phyloP scores from a whole-genome alignment of 768 basidiomycete species.

The Hypsizygus marmoreus region DNA sequence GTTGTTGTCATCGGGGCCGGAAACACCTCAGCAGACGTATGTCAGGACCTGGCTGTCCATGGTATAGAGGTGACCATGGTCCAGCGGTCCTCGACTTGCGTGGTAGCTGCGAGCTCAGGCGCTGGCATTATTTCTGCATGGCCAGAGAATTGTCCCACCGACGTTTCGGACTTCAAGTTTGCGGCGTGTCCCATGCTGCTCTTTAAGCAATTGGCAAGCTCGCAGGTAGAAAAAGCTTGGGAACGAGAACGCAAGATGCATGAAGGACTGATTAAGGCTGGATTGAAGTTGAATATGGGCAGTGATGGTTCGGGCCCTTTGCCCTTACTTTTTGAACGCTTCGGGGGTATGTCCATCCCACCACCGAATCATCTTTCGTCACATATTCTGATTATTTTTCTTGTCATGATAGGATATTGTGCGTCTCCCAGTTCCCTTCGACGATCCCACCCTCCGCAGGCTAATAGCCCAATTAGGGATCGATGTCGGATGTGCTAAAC shows the following conservation, averaged over 20 bases:
- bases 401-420: constrained; percentile 12
- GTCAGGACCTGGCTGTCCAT: constrained; percentile 34
- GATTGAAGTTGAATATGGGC: constrained; percentile 38
- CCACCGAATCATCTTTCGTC: too few relatives aligned
- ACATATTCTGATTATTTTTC: too few relatives aligned
- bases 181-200: constrained; percentile 24
- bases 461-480: constrained; percentile 22
- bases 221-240: constrained; percentile 20
- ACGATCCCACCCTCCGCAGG: too few relatives aligned
- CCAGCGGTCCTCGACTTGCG: constrained; percentile 41
- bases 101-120: constrained; percentile 19
- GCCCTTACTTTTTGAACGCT: constrained; percentile 27
- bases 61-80: constrained; percentile 43
- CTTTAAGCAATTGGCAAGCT: constrained; percentile 19
- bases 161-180: constrained; percentile 27
- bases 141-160: constrained; percentile 20
- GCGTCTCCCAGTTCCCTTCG: not conserved
- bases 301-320: constrained; percentile 30
- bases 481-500: constrained; percentile 52
- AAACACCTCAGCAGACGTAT: constrained; percentile 40
- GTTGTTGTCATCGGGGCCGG: constrained; percentile 44
- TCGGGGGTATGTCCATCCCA: constrained; percentile 38
- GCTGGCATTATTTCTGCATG: constrained; percentile 12
- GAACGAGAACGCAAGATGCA: constrained; percentile 34
- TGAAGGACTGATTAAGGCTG: constrained; percentile 35